These are phyloP conservation scores for Taphrina communis DNA, from an alignment of 1,139 yeast genomes.

Conservation along the genomic window DNA sequence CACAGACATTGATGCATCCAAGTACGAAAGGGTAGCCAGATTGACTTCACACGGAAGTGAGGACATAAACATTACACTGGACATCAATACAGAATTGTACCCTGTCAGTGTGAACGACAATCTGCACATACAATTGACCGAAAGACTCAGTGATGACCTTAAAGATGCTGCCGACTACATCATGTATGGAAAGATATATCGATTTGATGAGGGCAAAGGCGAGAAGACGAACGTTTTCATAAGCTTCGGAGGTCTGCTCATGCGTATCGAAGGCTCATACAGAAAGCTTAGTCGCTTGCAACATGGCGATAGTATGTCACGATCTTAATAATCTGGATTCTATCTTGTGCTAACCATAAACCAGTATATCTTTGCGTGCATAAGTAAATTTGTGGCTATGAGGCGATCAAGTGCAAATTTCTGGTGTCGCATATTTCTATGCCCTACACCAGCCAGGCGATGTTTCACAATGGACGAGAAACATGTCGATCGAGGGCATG, in stretches of 20 bases:
- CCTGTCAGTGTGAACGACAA: slow-evolving; percentile 81
- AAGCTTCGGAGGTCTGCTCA: slow-evolving; percentile 92
- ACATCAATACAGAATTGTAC: slow-evolving; percentile 88
- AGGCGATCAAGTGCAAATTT: no score
- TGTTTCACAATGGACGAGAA: neutral
- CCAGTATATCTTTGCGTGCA: slow-evolving; percentile 27
- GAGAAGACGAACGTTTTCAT: slow-evolving; percentile 73
- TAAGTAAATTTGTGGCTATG: neutral
- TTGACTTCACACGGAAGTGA: slow-evolving; percentile 85
- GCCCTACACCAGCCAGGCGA: neutral
- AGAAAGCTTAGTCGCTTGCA: slow-evolving; percentile 85
- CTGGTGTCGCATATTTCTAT: no score
- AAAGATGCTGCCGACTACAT: slow-evolving; percentile 98
- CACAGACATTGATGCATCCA: slow-evolving; percentile 81
- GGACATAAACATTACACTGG: slow-evolving; percentile 84
- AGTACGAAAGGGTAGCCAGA: slow-evolving; percentile 91
- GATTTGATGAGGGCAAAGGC: slow-evolving; percentile 85
- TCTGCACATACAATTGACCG: slow-evolving; percentile 85
- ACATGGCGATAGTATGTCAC: slow-evolving; percentile 69
- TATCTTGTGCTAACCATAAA: neutral
- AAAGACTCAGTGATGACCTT: slow-evolving; percentile 67
- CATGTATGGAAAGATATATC: slow-evolving; percentile 97
- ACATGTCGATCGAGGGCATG: no score
- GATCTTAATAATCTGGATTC: neutral
- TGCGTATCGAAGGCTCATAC: slow-evolving; percentile 95